These are phyloP conservation scores for Cucumis variabilis DNA, from an alignment of 331 rosid genomes.

Conservation along the genomic window DNA sequence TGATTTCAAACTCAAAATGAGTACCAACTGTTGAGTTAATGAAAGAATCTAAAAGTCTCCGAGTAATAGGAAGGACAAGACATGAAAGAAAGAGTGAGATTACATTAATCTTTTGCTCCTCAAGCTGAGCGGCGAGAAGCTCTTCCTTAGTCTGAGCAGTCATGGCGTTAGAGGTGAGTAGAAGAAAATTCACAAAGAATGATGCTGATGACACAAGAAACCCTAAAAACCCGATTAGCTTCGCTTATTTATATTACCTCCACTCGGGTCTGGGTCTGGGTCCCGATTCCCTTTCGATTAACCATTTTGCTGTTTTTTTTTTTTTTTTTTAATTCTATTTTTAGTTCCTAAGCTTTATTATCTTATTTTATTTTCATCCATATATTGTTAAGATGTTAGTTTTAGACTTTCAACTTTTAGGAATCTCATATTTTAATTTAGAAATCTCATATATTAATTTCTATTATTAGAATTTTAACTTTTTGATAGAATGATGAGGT, in stretches of 20 bases:
- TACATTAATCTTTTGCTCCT: slow-evolving; percentile 79
- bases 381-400: no score
- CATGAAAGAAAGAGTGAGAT: neutral
- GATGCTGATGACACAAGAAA: neutral
- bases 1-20: neutral
- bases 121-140: slow-evolving; percentile 85
- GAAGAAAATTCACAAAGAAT: neutral
- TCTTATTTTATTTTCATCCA: no score
- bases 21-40: neutral
- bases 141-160: slow-evolving; percentile 90
- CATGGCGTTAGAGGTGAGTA: slow-evolving; percentile 61
- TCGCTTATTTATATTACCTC: neutral
- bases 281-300: neutral
- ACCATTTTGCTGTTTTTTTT: no score
- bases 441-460: no score
- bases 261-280: neutral
- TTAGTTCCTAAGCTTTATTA: no score
- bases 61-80: neutral
- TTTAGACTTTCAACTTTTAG: no score
- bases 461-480: no score
- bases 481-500: no score
- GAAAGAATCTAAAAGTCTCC: neutral
- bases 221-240: neutral
- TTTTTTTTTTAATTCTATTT: no score
- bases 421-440: no score